Evolutionary conservation across 441 rosid genomes (phyloP), one percentile per base, ranked within the genome.

Genomic region (Corymbia calophylla): DNA sequence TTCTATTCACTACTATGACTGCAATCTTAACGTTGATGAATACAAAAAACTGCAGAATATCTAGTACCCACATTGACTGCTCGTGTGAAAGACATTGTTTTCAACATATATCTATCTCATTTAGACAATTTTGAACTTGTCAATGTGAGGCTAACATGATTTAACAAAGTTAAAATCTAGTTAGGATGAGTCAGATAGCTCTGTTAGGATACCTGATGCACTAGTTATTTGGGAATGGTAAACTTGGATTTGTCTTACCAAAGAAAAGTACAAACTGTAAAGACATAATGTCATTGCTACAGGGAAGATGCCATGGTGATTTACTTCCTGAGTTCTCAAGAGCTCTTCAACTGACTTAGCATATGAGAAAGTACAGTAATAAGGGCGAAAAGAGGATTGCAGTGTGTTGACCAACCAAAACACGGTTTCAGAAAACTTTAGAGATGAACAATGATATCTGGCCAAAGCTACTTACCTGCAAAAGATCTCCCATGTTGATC

Each of bases 81-180:
- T 0, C 4, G 8, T 1, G 16, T 64, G 35, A 4, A 64, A 64
- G n/a, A 53, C 55, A 53, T 53, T 53, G 35, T 64, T 31, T 16
- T 29, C 70, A 8, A 1, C 70, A n/a, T 14, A 7, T 35, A n/a
- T 39, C 44, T 64, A 5, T 62, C 32, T 62, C 19, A 8, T 64
- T 64, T n/a, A 8, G 29, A 64, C 70, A 64, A n/a, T 64, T 29
- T n/a, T 64, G 9, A n/a, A 64, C 70, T 19, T n/a, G 9, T 64
- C 10, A 64, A 2, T n/a, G 19, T 14, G 32, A 62, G 68, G 35
- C 70, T 27, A 29, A 18, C 68, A 62, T 16, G 16, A 62, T 62
- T 11, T 14, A 60, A 27, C 17, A 6, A 1, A 5, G 66, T 60
- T 0, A 12, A 5, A 27, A 60, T 60, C 6, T 1, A 5, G 31